Base-by-base conservation (phyloP, 495 filamentous ascomycete species). In the Aspergillus haitiensis region DNA sequence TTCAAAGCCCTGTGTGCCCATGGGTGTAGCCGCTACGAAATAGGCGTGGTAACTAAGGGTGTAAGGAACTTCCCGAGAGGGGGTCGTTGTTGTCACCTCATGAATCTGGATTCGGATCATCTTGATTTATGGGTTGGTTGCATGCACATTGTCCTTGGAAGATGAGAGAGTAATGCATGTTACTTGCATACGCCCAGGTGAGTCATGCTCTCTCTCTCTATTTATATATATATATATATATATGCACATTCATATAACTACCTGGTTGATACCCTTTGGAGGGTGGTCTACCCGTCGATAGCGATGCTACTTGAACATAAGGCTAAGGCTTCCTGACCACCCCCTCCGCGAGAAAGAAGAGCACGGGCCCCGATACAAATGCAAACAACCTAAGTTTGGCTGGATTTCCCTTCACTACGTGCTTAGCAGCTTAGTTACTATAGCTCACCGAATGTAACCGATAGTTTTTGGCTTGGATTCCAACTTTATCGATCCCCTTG, bases 91-190 rank as follows among this genome's bases (percentile, higher is more conserved):
- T 33, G 3, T 7, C n/a, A 34, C 48, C 34, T n/a, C 47, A 8
- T 31, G 47, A 32, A 16, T 40, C 9, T 40, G 44, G 44, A 16
- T 10, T 47, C 44, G 10, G 39, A 11, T 13, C 21, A 42, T 13
- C 44, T 47, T 5, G 27, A 47, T 21, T 47, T 9, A 47, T 46
- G 42, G n/a, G 44, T 47, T 47, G 44, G 44, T 47, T 46, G 18
- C 44, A 47, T 47, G 44, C 44, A 47, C 44, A n/a, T 47, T 47
- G n/a, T 15, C 44, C 44, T 47, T 47, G 44, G 44, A 21, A 47
- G 42, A 18, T 21, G 44, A 47, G 16, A 18, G 44, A 2, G 44
- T 18, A 47, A 16, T 18, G 10, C n/a, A 47, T 15, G 44, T 47
- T 15, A 9, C n/a, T 7, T 8, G 27, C n/a, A 47, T 16, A 18